A percentile compares a stretch with the other conserved stretches of the same genome.
These are phyloP conservation scores for Mortierella sp. DNA, from an alignment of 371 early-diverging fungal genomes.

Conservation along the genomic window DNA sequence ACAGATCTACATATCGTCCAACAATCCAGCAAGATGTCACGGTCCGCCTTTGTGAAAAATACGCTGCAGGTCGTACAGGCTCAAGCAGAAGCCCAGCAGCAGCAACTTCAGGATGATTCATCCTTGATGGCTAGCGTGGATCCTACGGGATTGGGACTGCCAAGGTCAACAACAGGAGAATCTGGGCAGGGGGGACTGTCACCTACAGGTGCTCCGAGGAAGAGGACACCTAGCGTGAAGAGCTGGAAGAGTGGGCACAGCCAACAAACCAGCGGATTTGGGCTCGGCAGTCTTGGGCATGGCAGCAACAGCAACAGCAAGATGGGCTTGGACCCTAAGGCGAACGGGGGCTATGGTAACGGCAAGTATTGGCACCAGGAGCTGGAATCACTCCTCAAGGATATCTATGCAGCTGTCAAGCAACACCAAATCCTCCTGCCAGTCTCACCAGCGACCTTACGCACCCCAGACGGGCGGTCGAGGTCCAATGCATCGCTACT, in stretches of 20 bases:
- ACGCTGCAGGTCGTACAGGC: slow-evolving; percentile 66
- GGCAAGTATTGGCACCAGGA: slow-evolving; percentile 52
- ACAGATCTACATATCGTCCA: slow-evolving; percentile 93
- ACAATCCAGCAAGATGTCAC: slow-evolving; percentile 70
- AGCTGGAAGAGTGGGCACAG: slow-evolving; percentile 52
- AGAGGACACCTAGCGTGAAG: slow-evolving; percentile 47
- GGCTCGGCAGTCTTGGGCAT: not conserved
- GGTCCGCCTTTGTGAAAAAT: slow-evolving; percentile 70
- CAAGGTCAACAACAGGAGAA: slow-evolving; percentile 20
- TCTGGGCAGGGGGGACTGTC: not conserved
- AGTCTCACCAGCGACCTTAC: slow-evolving; percentile 16
- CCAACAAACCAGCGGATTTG: slow-evolving; percentile 33
- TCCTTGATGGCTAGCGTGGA: slow-evolving; percentile 7
- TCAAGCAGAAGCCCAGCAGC: slow-evolving; percentile 20
- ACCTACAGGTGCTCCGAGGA: slow-evolving; percentile 3
- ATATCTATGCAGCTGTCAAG: slow-evolving; percentile 82
- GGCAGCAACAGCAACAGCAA: slow-evolving; percentile 14
- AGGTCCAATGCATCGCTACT: slow-evolving; percentile 16
- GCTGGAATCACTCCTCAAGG: slow-evolving; percentile 58
- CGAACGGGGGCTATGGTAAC: slow-evolving; percentile 32
- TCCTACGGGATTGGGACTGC: slow-evolving; percentile 13
- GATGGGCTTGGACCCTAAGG: slow-evolving; percentile 32
- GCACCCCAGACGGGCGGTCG: slow-evolving; percentile 1
- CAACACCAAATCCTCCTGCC: slow-evolving; percentile 81
- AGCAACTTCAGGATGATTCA: not conserved